A percentile compares a stretch with the other conserved stretches of the same genome.
These are phyloP conservation scores for Triglochin maritima DNA, from an alignment of 106 monocot species.

Conservation along the genomic window DNA sequence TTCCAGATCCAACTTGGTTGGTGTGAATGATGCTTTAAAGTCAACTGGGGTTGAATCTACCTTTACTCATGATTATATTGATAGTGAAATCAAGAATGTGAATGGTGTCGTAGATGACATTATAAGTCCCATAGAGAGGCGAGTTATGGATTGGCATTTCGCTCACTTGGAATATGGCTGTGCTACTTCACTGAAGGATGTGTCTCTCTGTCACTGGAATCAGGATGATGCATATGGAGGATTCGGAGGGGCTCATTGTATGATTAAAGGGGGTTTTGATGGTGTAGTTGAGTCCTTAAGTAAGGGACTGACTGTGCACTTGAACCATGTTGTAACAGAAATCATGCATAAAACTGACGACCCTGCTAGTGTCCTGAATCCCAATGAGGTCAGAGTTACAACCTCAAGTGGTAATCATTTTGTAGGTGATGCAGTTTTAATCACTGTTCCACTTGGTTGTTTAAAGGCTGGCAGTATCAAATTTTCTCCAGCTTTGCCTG, in stretches of 20 bases:
- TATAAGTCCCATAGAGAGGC: slow-evolving; percentile 73
- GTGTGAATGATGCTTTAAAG: slow-evolving; percentile 9
- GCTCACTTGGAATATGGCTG: slow-evolving; percentile 98
- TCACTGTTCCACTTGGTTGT: slow-evolving; percentile 94
- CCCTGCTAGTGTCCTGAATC: slow-evolving; percentile 2
- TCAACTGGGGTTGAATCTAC: background rate
- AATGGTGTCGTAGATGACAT: slow-evolving; percentile 19
- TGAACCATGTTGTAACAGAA: slow-evolving; percentile 71
- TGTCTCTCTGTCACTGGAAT: slow-evolving; percentile 94
- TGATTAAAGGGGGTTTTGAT: slow-evolving; percentile 93
- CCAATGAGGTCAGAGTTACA: slow-evolving; percentile 47
- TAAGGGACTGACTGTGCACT: slow-evolving; percentile 54
- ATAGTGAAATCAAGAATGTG: background rate
- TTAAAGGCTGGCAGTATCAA: slow-evolving; percentile 72
- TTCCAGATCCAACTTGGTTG: slow-evolving; percentile 19
- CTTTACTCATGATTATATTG: slow-evolving; percentile 4
- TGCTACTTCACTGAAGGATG: slow-evolving; percentile 80
- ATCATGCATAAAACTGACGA: slow-evolving; percentile 32
- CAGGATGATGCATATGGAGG: slow-evolving; percentile 99
- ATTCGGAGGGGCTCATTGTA: slow-evolving; percentile 97
- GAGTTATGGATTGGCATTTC: slow-evolving; percentile 99
- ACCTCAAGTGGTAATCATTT: slow-evolving; percentile 59
- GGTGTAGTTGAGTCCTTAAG: slow-evolving; percentile 61
- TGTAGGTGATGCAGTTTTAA: slow-evolving; percentile 75
- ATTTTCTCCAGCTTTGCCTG: slow-evolving; percentile 73